Evolutionary conservation across 2,329 filamentous ascomycete genomes (phyloP), one percentile per base, ranked within the genome.

Genomic region (Botrytis elliptica): DNA sequence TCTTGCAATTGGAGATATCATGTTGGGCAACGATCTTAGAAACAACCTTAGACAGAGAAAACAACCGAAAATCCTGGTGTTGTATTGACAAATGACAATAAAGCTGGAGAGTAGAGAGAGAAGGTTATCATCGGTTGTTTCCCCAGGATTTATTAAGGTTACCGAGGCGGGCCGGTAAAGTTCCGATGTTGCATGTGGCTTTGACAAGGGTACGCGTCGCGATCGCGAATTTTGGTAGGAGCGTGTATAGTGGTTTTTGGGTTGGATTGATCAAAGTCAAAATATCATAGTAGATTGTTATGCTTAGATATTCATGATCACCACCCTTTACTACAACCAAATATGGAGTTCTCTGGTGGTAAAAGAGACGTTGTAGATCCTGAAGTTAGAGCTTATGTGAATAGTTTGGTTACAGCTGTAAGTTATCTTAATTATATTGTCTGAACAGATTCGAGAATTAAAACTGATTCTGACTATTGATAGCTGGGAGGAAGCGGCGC

Each of bases 361-460:
- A 81, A 82, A 73, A 84, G 82, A 77, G 89, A 90, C 81, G 86
- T 92, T 74, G 92, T 98, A 73, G 94, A 98, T 82, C 93, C 94
- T 60, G 93, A 97, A 85, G 94, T 98, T 79, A 92, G 95, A 81
- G 94, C 95, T 42, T 93, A 98, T 84, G 91, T 99, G 81, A 95
- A 93, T 84, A 97, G 93, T 84, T 90, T 99, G 46, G 93, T 97
- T 76, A 95, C 95, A 80, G 96, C 96, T 75, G 95, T 78, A 78
- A 78, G 75, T 73, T 65, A 36, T n/a, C 22, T 59, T 72, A 18
- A 72, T 59, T 72, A 44, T 78, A 36, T 70, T 75, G 64, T 67
- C 70, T 55, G 69, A 46, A 62, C 44, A 63, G 60, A n/a, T 44
- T 55, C 49, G 70, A 44, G 29, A 40, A 46, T 36, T 57, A 64